Conservation (phyloP, 306 rosid genomes). For the Quercus cerris region DNA sequence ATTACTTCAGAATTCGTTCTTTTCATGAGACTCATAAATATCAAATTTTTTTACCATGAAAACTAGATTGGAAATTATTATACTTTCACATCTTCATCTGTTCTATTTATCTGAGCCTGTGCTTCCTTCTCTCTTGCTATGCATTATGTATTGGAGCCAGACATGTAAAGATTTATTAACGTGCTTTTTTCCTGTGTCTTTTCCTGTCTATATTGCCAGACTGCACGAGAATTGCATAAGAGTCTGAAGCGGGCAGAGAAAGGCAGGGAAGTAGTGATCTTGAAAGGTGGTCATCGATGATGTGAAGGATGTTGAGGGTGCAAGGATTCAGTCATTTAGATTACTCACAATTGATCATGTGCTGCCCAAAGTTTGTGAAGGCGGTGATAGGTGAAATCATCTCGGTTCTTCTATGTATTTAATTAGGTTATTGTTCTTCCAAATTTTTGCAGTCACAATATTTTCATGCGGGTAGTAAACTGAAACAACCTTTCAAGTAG, state of each 20-base stretch:
- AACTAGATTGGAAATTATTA: neutral
- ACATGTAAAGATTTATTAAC: neutral
- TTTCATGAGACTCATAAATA: neutral
- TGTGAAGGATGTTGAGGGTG: slow-evolving; percentile 24
- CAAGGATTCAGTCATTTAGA: slow-evolving; percentile 6
- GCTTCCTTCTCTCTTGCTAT: neutral
- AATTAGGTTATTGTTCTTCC: slow-evolving; percentile 51
- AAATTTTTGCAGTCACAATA: slow-evolving; percentile 49
- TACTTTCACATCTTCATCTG: neutral
- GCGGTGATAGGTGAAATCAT: slow-evolving; percentile 35
- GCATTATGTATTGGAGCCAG: neutral
- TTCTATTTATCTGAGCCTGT: neutral
- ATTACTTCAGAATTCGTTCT: neutral
- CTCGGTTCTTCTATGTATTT: slow-evolving; percentile 38
- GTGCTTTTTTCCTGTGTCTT: slow-evolving; percentile 9
- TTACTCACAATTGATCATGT: slow-evolving; percentile 31
- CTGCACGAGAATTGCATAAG: slow-evolving; percentile 64
- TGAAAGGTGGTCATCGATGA: slow-evolving; percentile 34
- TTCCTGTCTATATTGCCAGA: slow-evolving; percentile 39
- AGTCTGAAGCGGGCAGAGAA: slow-evolving; percentile 50
- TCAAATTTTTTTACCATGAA: neutral
- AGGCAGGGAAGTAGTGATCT: slow-evolving; percentile 40
- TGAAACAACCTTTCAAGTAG: slow-evolving; percentile 29
- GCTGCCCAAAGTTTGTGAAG: slow-evolving; percentile 44
- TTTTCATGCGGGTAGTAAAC: slow-evolving; percentile 33